phyloP scores from a whole-genome alignment of 2,329 filamentous ascomycete genomes.

The Aspergillus viridinutans region DNA sequence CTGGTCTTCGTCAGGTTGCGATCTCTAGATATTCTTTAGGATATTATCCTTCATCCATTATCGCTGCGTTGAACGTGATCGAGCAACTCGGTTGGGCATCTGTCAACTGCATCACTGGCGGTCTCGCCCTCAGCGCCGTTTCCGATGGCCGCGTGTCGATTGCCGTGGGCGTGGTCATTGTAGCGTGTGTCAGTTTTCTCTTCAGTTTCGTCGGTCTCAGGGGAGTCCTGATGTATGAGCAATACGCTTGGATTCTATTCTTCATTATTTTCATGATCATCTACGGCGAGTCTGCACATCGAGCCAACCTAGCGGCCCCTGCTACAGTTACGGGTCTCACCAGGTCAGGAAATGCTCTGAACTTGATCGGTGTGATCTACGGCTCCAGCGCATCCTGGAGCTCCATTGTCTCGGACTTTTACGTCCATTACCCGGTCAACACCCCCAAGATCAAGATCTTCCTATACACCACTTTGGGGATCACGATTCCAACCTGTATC shows the following conservation, averaged over 20 bases:
- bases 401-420: constrained; percentile 44
- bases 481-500: constrained; percentile 47
- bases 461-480: constrained; percentile 46
- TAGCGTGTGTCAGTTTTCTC: constrained; percentile 22
- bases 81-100: constrained; percentile 23
- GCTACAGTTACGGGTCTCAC: constrained; percentile 34
- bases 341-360: constrained; percentile 40
- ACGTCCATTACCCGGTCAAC: constrained; percentile 47
- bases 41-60: constrained; percentile 50
- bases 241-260: constrained; percentile 29
- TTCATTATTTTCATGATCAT: constrained; percentile 45
- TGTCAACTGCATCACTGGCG: constrained; percentile 27
- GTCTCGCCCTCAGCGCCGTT: constrained; percentile 26
- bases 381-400: constrained; percentile 49
- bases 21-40: constrained; percentile 49
- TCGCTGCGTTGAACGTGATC: constrained; percentile 41
- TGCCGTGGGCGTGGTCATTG: constrained; percentile 24
- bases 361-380: constrained; percentile 45
- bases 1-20: constrained; percentile 50
- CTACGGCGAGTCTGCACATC: constrained; percentile 43
- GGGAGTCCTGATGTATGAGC: constrained; percentile 26
- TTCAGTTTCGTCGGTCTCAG: constrained; percentile 26
- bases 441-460: constrained; percentile 47
- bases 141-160: constrained; percentile 25
- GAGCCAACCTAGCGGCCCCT: constrained; percentile 38